phyloP scores from a whole-genome alignment of 2,329 filamentous ascomycete species.

The Boeremia lycopersici region DNA sequence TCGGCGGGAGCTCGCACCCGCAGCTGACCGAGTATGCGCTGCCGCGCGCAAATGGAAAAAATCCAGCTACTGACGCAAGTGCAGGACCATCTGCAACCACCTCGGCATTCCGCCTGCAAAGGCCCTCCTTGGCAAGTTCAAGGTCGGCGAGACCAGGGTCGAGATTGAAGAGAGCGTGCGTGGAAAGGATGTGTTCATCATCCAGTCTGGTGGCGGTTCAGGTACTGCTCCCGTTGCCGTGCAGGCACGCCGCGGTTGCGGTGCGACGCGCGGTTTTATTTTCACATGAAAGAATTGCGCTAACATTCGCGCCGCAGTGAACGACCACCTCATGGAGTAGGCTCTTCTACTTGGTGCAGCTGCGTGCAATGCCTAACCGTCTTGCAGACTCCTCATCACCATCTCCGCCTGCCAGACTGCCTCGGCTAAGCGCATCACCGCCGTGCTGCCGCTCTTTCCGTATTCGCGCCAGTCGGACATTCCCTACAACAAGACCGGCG shows the following conservation, averaged over 20 bases:
- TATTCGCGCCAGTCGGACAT: conserved; percentile 96
- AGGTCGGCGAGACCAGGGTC: conserved; percentile 90
- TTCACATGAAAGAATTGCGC: conserved; percentile 17
- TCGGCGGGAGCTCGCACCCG: conserved; percentile 92
- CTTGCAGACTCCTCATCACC: conserved; percentile 77
- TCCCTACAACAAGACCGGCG: conserved; percentile 94
- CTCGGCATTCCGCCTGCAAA: conserved; percentile 86
- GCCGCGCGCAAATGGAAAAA: background rate
- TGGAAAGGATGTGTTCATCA: conserved; percentile 96
- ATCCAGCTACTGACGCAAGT: conserved; percentile 10
- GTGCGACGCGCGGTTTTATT: background rate
- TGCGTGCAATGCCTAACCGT: conserved; percentile 35
- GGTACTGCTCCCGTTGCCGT: conserved; percentile 18
- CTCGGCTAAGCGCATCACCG: conserved; percentile 90
- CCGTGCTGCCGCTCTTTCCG: conserved; percentile 91
- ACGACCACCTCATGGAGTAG: conserved; percentile 89
- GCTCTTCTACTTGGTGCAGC: conserved; percentile 33
- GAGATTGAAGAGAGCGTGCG: conserved; percentile 97
- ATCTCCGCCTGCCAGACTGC: conserved; percentile 97
- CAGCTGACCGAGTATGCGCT: conserved; percentile 69
- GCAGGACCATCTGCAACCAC: conserved; percentile 76
- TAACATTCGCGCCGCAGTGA: conserved; percentile 61
- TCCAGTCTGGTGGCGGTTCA: conserved; percentile 88
- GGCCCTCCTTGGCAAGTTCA: conserved; percentile 88
- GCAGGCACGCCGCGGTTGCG: background rate